Evolutionary conservation across 495 filamentous ascomycete genomes (phyloP), one percentile per base, ranked within the genome.

Genomic region (Hyaloscypha hepaticicola): DNA sequence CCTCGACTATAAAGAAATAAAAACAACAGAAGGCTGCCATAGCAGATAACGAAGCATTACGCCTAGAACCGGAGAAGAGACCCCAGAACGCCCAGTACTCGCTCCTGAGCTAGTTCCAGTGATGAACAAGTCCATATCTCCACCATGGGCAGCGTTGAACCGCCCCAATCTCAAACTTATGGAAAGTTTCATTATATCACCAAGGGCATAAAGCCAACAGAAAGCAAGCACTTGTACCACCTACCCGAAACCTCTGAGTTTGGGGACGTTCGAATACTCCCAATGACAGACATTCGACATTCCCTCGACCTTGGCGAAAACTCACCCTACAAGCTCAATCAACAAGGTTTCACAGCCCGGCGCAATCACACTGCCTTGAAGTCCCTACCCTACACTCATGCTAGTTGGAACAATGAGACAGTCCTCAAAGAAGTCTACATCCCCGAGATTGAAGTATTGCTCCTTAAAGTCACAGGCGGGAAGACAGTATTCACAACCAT

Each of bases 291-390:
- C 50, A 61, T 69, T 25, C 58, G 63, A 9, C 19, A 53, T 62
- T 16, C 19, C 65, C 14, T 64, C 58, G 12, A 66, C 50, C 27
- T 27, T 12, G 22, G 7, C 25, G n/a, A 33, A 22, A 19, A 55
- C 7, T 41, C 51, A 6, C 56, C 48, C 48, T 55, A 38, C 60
- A 31, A 63, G 16, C 60, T 63, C 14, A 29, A 34, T 34, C 33
- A 16, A 16, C 67, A 69, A 38, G 63, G 67, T 31, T 69, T 69
- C 63, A 66, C 63, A 33, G 67, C 67, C 14, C 26, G 51, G 8
- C 33, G 31, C 19, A 33, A 55, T 24, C 63, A 56, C 29, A 66
- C 63, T 11, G 49, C 58, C 21, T 63, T 66, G n/a, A 27, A 66
- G 26, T 58, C 24, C 19, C 19, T 63, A 9, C 63, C 67, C 9